Evolutionary conservation across 441 rosid genomes (phyloP).

Genomic region (Populus hybrid): DNA sequence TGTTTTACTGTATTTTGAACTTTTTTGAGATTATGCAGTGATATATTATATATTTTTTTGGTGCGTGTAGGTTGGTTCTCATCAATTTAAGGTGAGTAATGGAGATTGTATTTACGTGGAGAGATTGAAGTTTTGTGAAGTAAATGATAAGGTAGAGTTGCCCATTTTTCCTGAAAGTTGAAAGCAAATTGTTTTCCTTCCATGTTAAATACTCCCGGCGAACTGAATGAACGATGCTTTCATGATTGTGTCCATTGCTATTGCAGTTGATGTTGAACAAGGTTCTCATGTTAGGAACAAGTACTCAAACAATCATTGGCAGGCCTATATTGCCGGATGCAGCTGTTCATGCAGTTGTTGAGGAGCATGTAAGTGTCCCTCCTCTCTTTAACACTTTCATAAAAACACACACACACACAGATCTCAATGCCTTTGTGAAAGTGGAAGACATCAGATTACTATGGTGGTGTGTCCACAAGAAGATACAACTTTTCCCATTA

Average conservation of each 20-base stretch:
- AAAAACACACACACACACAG: background rate
- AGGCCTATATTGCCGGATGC: constrained; percentile 81
- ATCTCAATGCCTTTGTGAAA: background rate
- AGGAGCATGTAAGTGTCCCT: constrained; percentile 76
- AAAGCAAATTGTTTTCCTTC: background rate
- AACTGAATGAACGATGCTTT: background rate
- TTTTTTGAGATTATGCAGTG: background rate
- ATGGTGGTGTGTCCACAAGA: too few species aligned
- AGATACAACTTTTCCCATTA: background rate
- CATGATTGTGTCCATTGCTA: constrained; percentile 18
- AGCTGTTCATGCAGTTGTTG: constrained; percentile 86
- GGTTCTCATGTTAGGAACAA: constrained; percentile 79
- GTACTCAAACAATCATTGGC: constrained; percentile 68
- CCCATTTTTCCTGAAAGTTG: background rate
- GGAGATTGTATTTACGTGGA: constrained; percentile 76
- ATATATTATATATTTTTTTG: background rate
- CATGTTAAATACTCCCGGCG: background rate
- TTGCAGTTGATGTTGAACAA: constrained; percentile 78
- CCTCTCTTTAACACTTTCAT: background rate
- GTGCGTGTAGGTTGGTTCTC: constrained; percentile 65
- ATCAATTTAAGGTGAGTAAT: constrained; percentile 93
- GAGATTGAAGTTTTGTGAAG: constrained; percentile 85
- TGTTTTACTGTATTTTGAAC: background rate
- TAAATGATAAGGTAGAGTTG: constrained; percentile 70
- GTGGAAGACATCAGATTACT: background rate